Conservation (phyloP, 805 yeast genomes). For the Nakazawaea peltata region DNA sequence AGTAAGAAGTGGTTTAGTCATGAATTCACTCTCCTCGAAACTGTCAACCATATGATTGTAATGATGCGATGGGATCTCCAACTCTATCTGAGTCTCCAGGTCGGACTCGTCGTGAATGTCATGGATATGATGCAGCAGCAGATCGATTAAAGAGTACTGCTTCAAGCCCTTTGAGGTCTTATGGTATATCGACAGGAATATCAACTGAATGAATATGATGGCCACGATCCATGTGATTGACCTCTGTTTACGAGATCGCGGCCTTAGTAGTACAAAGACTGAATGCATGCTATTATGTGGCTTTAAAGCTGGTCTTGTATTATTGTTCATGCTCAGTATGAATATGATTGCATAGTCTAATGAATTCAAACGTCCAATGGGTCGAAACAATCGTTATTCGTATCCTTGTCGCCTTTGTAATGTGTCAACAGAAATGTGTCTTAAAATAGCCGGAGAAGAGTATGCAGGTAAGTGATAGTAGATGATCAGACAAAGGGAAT, state of each 20-base stretch:
- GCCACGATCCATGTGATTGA: constrained; percentile 1
- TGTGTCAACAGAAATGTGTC: too few relatives aligned
- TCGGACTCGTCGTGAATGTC: not conserved
- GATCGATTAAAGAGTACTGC: not conserved
- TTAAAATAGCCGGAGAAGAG: too few relatives aligned
- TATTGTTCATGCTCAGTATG: too few relatives aligned
- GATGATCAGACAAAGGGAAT: too few relatives aligned
- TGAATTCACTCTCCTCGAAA: constrained; percentile 13
- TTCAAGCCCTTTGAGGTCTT: constrained; percentile 2
- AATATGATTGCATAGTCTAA: too few relatives aligned
- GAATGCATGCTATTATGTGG: too few relatives aligned
- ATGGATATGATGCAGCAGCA: not conserved
- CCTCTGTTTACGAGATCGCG: constrained; percentile 4
- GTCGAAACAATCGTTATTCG: too few relatives aligned
- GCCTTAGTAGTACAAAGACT: constrained; percentile 1
- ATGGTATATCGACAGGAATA: constrained; percentile 5
- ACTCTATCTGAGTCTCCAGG: too few relatives aligned
- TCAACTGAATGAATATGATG: constrained; percentile 1
- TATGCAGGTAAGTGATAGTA: too few relatives aligned
- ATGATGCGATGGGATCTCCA: not conserved
- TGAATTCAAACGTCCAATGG: too few relatives aligned
- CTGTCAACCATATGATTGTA: constrained; percentile 7
- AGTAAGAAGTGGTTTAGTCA: constrained; percentile 19
- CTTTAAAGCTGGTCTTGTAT: too few relatives aligned
- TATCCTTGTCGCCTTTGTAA: too few relatives aligned